Conservation (phyloP, 2,329 filamentous ascomycete species). For the Colletotrichum australisinense region DNA sequence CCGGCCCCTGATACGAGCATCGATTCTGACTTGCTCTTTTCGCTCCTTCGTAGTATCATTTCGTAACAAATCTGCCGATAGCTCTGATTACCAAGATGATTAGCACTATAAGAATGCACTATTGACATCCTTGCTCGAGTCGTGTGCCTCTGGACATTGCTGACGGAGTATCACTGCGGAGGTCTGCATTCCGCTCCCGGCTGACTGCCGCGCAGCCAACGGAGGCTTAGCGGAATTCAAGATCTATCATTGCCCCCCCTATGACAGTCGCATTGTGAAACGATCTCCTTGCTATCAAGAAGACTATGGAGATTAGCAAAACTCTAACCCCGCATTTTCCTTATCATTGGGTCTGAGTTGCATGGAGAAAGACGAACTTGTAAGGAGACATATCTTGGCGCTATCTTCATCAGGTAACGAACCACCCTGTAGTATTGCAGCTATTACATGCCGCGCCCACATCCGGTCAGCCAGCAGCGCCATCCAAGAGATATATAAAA, state of each 20-base stretch:
- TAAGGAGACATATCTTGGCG: neutral
- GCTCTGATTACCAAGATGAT: neutral
- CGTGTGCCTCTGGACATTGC: neutral
- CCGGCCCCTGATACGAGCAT: neutral
- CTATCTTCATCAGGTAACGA: neutral
- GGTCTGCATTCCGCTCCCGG: slow-evolving; percentile 13
- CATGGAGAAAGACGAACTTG: neutral
- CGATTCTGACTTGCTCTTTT: neutral
- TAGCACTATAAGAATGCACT: neutral
- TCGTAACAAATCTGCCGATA: neutral
- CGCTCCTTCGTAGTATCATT: neutral
- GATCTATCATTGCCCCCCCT: neutral
- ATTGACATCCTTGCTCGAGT: neutral
- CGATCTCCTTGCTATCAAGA: neutral
- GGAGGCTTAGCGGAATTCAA: neutral
- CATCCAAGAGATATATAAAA: neutral
- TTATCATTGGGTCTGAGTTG: neutral
- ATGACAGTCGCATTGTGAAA: neutral
- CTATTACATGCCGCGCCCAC: neutral
- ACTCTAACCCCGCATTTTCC: neutral
- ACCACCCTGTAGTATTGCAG: neutral
- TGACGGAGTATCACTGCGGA: slow-evolving; percentile 22
- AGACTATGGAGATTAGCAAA: neutral
- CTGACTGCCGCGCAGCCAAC: neutral
- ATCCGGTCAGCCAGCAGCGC: too few relatives aligned